Conservation (phyloP, 139 green algal genomes). For the Haematococcus lacustris region DNA sequence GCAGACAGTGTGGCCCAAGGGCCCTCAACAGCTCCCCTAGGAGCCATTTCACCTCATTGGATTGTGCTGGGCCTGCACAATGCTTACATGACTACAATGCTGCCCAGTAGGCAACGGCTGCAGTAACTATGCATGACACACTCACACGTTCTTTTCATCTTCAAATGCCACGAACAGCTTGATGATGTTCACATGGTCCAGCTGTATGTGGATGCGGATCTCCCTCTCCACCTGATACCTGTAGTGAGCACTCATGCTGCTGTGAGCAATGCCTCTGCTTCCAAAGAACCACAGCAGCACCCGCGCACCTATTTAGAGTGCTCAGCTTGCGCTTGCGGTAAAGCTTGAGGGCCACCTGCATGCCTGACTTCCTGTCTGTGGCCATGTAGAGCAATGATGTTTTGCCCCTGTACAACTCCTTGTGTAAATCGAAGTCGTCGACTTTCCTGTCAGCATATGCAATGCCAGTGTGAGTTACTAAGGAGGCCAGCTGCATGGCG, state of each 20-base stretch:
- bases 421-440: slow-evolving; percentile 58
- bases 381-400: slow-evolving; percentile 57
- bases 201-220: slow-evolving; percentile 39
- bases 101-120: no score
- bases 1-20: no score
- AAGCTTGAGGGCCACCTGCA: slow-evolving; percentile 44
- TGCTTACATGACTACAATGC: no score
- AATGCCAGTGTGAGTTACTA: not conserved
- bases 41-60: no score
- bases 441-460: slow-evolving; percentile 37
- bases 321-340: slow-evolving; percentile 48
- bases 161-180: slow-evolving; percentile 69
- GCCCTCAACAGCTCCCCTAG: no score
- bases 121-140: no score
- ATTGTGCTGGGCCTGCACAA: no score
- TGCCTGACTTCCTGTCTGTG: slow-evolving; percentile 32
- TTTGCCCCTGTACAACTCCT: slow-evolving; percentile 71
- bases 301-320: slow-evolving; percentile 37
- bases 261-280: no score
- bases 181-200: slow-evolving; percentile 54
- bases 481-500: not conserved
- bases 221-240: slow-evolving; percentile 47
- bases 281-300: no score
- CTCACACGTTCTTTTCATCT: slow-evolving; percentile 67
- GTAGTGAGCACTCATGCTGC: no score